Base-by-base conservation (phyloP, 192 early-diverging fungal species). In the Coemansia sp. region DNA sequence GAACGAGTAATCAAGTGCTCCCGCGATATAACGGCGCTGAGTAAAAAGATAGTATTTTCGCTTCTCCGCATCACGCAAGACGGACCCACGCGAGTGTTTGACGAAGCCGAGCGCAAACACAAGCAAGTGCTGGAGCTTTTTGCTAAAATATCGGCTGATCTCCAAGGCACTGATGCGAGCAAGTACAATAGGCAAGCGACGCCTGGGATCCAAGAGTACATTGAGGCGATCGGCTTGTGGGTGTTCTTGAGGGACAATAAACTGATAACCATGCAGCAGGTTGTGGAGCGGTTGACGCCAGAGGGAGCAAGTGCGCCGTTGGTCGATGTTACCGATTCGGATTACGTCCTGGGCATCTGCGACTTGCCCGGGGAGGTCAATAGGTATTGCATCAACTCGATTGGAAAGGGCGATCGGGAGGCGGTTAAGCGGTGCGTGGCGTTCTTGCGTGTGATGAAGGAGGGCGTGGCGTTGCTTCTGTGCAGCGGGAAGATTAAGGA, bases 341-440 rank as follows among this genome's bases (percentile, higher is more conserved):
- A 86, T 49, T 88, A 86, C 67, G 36, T 88, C 9, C 49, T 88
- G 50, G 86, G 86, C 0, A 61, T 88, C 11, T 75, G 84, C 34
- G 86, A 88, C 69, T 63, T 88, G 40, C 79, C 84, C 2, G 86
- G 86, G 10, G 86, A 88, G 55, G 69, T 88, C 32, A 88, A 85
- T 62, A 74, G 86, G 41, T 82, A 79, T 23, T 76, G 74, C 69
- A 88, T 88, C 55, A 88, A 86, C 49, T 61, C 78, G 3, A 71
- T 88, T 41, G 82, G 74, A 0, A 81, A 77, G 61, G 75, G 81
- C 33, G 75, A 85, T 22, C 59, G 56, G 3, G 67, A 78, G 13
- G 76, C 73, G 6, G 83, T 79, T 8, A 56, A 50, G 20, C 54
- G 66, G n/a, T 74, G 79, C 48, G 61, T 83, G 46, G 56, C 33